Evolutionary conservation across 495 filamentous ascomycete species (phyloP).

Genomic region (Recurvomyces mirabilis): DNA sequence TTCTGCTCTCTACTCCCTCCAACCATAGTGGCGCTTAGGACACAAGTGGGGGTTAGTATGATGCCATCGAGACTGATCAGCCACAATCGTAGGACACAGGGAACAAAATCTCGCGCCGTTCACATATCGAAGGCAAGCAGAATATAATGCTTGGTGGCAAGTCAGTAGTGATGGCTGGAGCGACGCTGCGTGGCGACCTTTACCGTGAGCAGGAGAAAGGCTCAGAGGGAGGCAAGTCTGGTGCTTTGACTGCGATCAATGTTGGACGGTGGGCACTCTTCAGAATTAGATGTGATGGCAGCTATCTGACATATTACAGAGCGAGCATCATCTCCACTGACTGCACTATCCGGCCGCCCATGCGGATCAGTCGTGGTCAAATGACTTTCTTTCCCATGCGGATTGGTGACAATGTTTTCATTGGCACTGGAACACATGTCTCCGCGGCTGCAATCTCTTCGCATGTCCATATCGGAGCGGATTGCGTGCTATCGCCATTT

Average conservation of each 20-base stretch:
- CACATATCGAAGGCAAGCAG: conserved; percentile 81
- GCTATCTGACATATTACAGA: conserved; percentile 22
- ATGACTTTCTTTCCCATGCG: conserved; percentile 70
- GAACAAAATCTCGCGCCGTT: conserved; percentile 92
- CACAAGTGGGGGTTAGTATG: no score
- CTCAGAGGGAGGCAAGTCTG: conserved; percentile 14
- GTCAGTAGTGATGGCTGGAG: conserved; percentile 84
- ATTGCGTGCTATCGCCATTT: conserved; percentile 67
- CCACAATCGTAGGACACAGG: conserved; percentile 62
- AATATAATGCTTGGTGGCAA: conserved; percentile 97
- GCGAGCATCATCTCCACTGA: conserved; percentile 74
- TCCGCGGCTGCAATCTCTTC: conserved; percentile 20
- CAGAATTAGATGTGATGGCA: not conserved
- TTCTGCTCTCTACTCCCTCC: no score
- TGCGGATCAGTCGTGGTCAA: conserved; percentile 52
- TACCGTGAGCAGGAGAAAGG: conserved; percentile 31
- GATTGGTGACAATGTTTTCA: conserved; percentile 84
- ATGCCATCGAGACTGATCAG: no score
- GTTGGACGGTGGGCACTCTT: conserved; percentile 44
- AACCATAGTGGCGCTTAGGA: no score
- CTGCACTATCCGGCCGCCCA: conserved; percentile 65
- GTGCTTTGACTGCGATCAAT: conserved; percentile 52
- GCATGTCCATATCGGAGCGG: conserved; percentile 71
- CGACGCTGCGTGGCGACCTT: conserved; percentile 85
- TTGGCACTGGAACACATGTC: conserved; percentile 47